Base-by-base conservation (phyloP, 495 filamentous ascomycete species). In the Podospora conica region DNA sequence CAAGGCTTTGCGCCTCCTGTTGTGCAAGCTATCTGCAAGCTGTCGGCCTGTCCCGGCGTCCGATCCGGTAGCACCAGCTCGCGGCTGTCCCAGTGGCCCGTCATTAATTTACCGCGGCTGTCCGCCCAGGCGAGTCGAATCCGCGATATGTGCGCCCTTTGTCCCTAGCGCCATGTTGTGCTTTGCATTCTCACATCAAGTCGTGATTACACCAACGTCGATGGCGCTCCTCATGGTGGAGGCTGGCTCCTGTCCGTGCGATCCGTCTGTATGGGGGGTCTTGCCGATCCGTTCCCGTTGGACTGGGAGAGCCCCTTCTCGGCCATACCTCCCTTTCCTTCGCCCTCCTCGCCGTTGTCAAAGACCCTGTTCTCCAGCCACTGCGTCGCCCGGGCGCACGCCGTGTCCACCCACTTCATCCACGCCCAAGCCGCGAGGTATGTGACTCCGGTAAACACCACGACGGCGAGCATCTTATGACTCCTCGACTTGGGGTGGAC, bases 381-480 rank as follows among this genome's bases (percentile, higher is more conserved):
- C 73, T 84, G 78, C 9, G 88, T 89, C 29, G 85, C 67, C 20
- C 75, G 73, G 21, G 86, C 88, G 78, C 87, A 90, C 57, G 82
- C 82, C 0, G 82, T 79, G 72, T 90, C 88, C 0, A 90, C 85
- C 69, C 86, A 85, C 22, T 76, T 82, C 25, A 87, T 88, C 88
- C 88, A 90, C n/a, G 84, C 69, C 69, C 83, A 79, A 0, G 87
- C 86, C 15, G 78, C 72, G 1, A 73, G 71, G 73, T 89, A 88
- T 0, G 87, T 77, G 5, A 87, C 64, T 0, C 69, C 72, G 48
- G 87, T 84, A 55, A 77, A 77, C 21, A 77, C 66, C 0, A 75
- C 12, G 22, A 74, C 65, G 15, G 65, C 56, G 3, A 68, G 68
- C 40, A 73, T 48, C 76, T 77, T 65, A 66, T 75, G 53, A 68